Percentiles rank a stretch among this genome's conserved stretches.
phyloP scores from a whole-genome alignment of 2,329 filamentous ascomycete species.

The Cercospora berteroae region DNA sequence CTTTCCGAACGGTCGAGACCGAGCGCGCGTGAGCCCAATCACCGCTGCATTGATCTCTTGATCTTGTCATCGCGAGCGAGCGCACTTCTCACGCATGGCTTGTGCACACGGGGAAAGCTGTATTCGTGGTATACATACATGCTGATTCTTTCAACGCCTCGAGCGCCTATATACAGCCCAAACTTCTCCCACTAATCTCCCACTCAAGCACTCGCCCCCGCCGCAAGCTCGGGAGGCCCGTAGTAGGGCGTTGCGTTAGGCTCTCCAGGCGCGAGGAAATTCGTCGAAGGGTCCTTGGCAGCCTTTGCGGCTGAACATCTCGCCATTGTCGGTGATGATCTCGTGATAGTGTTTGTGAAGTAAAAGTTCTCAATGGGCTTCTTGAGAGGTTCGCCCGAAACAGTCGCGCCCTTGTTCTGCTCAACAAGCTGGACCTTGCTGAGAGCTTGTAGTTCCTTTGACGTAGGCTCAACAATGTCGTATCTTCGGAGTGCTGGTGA shows the following conservation, averaged over 20 bases:
- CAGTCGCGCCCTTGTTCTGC: constrained; percentile 84
- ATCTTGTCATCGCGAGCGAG: neutral
- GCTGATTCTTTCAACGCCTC: constrained; percentile 19
- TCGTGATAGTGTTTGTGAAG: constrained; percentile 94
- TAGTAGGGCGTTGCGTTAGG: constrained; percentile 42
- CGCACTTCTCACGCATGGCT: neutral
- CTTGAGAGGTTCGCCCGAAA: constrained; percentile 71
- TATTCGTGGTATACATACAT: constrained; percentile 20
- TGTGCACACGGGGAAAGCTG: constrained; percentile 14
- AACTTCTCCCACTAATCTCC: neutral
- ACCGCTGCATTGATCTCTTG: neutral
- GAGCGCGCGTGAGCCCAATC: neutral
- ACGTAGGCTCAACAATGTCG: constrained; percentile 80
- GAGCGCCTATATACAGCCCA: constrained; percentile 24
- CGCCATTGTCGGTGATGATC: constrained; percentile 98
- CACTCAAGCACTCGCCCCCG: constrained; percentile 27
- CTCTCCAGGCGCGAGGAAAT: constrained; percentile 52
- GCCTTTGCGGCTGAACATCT: constrained; percentile 93
- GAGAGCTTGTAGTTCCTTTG: constrained; percentile 58
- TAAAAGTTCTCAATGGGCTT: constrained; percentile 94
- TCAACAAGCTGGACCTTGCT: constrained; percentile 95
- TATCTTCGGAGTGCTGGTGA: constrained; percentile 86
- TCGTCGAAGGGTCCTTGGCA: constrained; percentile 49
- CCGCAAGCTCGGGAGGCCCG: constrained; percentile 32
- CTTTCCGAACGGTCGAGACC: neutral